These are phyloP conservation scores for Phanerochaete sordida DNA, from an alignment of 768 basidiomycete species.

Conservation along the genomic window DNA sequence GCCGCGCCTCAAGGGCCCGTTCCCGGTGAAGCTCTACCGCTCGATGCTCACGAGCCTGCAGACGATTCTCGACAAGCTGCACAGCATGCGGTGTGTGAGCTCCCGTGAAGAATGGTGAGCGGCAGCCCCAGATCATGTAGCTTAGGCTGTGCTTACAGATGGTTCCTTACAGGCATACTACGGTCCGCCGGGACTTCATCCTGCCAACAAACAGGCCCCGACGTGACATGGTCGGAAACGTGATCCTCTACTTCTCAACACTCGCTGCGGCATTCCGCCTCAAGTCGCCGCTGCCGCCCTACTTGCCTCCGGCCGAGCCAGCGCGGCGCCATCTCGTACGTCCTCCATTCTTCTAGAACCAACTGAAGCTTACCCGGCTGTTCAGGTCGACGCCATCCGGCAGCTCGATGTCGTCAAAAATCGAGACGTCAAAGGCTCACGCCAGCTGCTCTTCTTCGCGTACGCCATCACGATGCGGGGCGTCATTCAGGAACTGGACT, in stretches of 20 bases:
- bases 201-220: constrained; percentile 86
- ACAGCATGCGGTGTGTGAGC: constrained; percentile 97
- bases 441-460: constrained; percentile 89
- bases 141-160: not conserved
- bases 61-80: constrained; percentile 82
- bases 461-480: constrained; percentile 95
- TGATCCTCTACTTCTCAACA: constrained; percentile 84
- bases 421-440: constrained; percentile 74
- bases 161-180: constrained; percentile 62
- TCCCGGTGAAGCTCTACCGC: constrained; percentile 83
- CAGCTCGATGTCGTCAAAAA: constrained; percentile 85
- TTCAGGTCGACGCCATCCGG: constrained; percentile 85
- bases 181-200: constrained; percentile 83
- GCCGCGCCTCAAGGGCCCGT: constrained; percentile 93
- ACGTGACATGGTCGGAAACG: constrained; percentile 92
- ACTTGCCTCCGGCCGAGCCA: constrained; percentile 89
- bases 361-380: no score
- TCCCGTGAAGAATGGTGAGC: constrained; percentile 89
- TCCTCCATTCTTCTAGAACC: not conserved
- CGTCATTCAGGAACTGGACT: constrained; percentile 85
- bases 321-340: constrained; percentile 75
- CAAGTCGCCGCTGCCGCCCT: constrained; percentile 93
- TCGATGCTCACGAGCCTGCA: constrained; percentile 80
- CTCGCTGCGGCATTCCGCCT: constrained; percentile 76
- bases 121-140: constrained; percentile 4